A percentile compares a stretch with the other conserved stretches of the same genome.
Conservation (phyloP, 148 eudicot genomes). For the Fagopyrum homotropicum region DNA sequence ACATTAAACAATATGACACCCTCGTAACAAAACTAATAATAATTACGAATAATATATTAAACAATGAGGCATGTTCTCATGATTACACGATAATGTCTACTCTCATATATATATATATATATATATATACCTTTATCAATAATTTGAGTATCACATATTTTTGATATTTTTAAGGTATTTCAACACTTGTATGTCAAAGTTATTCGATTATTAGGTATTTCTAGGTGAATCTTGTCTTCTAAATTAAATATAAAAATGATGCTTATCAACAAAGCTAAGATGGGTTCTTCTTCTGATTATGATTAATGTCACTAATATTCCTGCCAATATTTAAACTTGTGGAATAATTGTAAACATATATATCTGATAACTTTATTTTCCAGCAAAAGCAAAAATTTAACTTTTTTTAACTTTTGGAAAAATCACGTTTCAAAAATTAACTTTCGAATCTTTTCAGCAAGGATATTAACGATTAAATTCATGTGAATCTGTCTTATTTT, state of each 20-base stretch:
- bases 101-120: no score
- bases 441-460: slow-evolving; percentile 6
- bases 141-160: no score
- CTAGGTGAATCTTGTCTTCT: background rate
- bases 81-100: no score
- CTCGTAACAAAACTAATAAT: no score
- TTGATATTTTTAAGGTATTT: no score
- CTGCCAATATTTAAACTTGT: background rate
- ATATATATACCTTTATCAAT: no score
- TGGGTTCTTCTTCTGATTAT: background rate
- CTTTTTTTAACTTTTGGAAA: background rate
- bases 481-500: background rate
- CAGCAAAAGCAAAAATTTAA: background rate
- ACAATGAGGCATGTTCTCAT: no score
- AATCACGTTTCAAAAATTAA: background rate
- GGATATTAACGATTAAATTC: background rate
- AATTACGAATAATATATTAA: no score
- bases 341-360: background rate
- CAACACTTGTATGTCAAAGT: no score
- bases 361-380: background rate
- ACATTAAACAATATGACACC: no score
- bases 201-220: no score
- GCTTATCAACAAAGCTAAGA: background rate
- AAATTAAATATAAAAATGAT: no score
- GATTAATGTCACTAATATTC: background rate